Conservation (phyloP, 441 rosid genomes). For the Euphorbia neoarborescens region DNA sequence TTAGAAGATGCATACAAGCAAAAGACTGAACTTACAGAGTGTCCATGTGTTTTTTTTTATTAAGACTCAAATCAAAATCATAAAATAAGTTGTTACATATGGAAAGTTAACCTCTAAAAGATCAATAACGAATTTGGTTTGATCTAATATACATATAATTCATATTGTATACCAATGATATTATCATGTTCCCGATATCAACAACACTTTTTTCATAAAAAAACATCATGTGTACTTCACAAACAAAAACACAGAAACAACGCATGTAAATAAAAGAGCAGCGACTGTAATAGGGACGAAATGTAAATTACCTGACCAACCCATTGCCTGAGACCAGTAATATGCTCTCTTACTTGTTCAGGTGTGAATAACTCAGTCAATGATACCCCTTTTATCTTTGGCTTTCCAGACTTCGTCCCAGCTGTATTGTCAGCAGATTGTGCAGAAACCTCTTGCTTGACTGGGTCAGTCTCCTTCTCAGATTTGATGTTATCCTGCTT, state of each 20-base stretch:
- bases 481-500: slow-evolving; percentile 43
- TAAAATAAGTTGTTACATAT: neutral
- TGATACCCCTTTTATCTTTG: slow-evolving; percentile 93
- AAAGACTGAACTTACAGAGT: neutral
- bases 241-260: neutral
- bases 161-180: neutral
- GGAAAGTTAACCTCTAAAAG: neutral
- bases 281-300: neutral
- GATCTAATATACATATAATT: neutral
- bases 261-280: neutral
- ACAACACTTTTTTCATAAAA: neutral
- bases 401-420: slow-evolving; percentile 82
- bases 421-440: slow-evolving; percentile 47
- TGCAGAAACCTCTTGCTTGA: slow-evolving; percentile 48
- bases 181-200: neutral
- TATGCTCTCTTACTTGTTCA: slow-evolving; percentile 92
- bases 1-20: neutral
- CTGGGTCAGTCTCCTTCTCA: slow-evolving; percentile 53
- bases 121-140: neutral
- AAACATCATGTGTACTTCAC: neutral
- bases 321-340: slow-evolving; percentile 92
- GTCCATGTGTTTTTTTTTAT: neutral
- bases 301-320: slow-evolving; percentile 78
- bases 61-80: neutral
- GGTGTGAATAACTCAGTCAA: slow-evolving; percentile 95